Percentiles rank a stretch among this genome's conserved stretches.
These are phyloP conservation scores for Brassica balearica DNA, from an alignment of 441 rosid genomes.

Conservation along the genomic window DNA sequence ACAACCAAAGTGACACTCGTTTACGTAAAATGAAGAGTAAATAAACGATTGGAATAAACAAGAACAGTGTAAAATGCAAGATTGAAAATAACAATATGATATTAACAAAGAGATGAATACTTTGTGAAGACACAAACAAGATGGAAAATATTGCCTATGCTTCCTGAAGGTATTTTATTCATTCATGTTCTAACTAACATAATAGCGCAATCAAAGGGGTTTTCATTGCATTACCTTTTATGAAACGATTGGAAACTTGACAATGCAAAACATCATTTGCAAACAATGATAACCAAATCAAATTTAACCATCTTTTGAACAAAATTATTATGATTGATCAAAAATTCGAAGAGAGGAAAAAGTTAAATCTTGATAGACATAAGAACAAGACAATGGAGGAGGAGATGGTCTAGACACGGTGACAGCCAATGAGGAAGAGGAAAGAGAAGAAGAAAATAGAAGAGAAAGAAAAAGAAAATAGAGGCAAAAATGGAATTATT, in stretches of 20 bases:
- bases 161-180: conserved; percentile 19
- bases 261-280: conserved; percentile 32
- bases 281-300: neutral
- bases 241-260: conserved; percentile 42
- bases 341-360: neutral
- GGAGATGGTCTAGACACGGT: conserved; percentile 12
- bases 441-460: neutral
- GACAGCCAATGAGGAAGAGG: neutral
- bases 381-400: conserved; percentile 23
- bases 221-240: conserved; percentile 20
- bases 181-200: conserved; percentile 40
- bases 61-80: conserved; percentile 14
- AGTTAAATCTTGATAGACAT: neutral
- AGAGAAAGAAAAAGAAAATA: neutral
- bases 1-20: conserved; percentile 13
- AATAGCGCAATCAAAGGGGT: conserved; percentile 68
- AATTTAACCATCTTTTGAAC: no score
- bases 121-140: neutral
- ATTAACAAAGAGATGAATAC: neutral
- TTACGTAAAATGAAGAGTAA: neutral
- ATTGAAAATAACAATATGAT: neutral
- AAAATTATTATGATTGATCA: neutral
- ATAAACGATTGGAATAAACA: conserved; percentile 9
- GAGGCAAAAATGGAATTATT: conserved; percentile 24
- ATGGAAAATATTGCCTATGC: conserved; percentile 24